phyloP scores from a whole-genome alignment of 257 asterid species.

The Solanum gracilifrons region DNA sequence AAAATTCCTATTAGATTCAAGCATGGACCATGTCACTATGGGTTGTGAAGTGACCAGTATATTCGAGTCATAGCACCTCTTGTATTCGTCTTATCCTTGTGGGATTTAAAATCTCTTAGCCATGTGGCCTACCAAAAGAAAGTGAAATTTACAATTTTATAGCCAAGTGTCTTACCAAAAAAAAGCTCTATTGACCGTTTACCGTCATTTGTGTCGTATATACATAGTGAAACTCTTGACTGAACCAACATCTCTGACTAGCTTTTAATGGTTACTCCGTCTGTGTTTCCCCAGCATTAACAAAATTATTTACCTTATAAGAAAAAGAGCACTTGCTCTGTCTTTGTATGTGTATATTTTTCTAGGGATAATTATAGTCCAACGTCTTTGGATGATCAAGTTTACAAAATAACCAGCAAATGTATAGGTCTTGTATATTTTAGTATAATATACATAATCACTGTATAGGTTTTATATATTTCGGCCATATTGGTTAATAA shows the following conservation, averaged over 20 bases:
- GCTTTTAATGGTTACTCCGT: neutral
- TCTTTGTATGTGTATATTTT: neutral
- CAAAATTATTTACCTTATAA: neutral
- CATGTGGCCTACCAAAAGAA: neutral
- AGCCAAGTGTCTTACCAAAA: neutral
- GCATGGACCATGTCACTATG: neutral
- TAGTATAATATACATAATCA: neutral
- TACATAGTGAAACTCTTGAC: neutral
- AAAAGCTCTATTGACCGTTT: neutral
- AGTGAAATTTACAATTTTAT: neutral
- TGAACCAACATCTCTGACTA: neutral
- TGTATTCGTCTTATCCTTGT: neutral
- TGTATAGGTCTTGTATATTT: neutral
- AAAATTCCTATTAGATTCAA: neutral
- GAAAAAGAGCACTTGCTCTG: neutral
- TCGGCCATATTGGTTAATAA: neutral
- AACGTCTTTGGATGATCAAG: neutral
- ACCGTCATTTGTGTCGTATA: neutral
- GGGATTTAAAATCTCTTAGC: neutral
- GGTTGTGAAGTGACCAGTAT: neutral
- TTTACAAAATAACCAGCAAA: neutral
- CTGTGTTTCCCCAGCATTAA: neutral
- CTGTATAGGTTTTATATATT: neutral
- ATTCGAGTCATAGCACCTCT: neutral
- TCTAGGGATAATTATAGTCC: neutral